Base-by-base conservation (phyloP, 2,329 filamentous ascomycete genomes). In the Dothidotthia symphoricarpi region DNA sequence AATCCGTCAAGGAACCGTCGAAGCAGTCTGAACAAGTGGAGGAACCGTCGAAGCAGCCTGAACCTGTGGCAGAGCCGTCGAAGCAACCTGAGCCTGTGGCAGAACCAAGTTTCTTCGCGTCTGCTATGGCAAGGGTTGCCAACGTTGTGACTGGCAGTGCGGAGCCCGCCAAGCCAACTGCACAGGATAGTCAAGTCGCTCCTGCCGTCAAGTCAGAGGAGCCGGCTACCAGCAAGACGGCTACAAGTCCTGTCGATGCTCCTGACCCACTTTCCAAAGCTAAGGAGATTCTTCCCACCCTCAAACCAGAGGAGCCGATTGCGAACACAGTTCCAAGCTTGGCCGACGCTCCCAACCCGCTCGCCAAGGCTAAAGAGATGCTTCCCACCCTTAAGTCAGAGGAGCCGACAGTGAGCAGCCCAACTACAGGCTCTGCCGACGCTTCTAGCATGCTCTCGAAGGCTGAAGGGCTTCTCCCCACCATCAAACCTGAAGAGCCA, bases 401-500 rank as follows among this genome's bases (percentile, higher is more conserved):
- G 32, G 41, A 32, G 13, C 38, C 27, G 9, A n/a, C n/a, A n/a
- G n/a, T n/a, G n/a, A n/a, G n/a, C n/a, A 36, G 33, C n/a, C 26
- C 39, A 4, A 32, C 41, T 16, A 35, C 36, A n/a, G 34, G 36
- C 33, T 36, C 36, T 17, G 30, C 34, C 8, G 34, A 42, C n/a
- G 39, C 39, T 26, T 25, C 31, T 14, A 34, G 34, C 15, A n/a
- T 36, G 12, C 29, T 39, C 7, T 19, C 25, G 31, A 41, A 42
- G 22, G 34, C 42, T 3, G 25, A 32, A 9, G 45, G 45, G n/a
- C 30, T 39, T 26, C 24, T 39, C 14, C 29, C 39, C 12, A 36
- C 45, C 11, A 11, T 43, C 28, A 32, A 32, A 14, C 26, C 39
- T 16, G 35, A 39, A 16, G 47, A 53, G 29, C 45, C 45, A 4